phyloP scores from a whole-genome alignment of 2,329 filamentous ascomycete genomes.

The Microdochium paspali region DNA sequence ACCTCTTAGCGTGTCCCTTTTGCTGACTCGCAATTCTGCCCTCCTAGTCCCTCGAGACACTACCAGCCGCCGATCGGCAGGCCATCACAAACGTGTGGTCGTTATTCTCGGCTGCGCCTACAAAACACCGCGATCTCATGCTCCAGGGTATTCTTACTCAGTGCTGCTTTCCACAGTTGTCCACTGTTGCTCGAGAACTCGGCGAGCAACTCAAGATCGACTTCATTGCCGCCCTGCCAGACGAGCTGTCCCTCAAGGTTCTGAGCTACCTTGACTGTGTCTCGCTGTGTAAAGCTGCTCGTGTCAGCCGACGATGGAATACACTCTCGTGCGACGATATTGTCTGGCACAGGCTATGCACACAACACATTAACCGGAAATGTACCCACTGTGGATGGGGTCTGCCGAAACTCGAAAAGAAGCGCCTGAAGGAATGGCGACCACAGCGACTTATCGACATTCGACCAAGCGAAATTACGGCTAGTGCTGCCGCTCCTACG shows the following conservation, averaged over 20 bases:
- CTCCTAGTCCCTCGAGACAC: constrained; percentile 64
- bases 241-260: constrained; percentile 89
- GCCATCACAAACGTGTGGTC: constrained; percentile 98
- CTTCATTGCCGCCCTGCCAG: constrained; percentile 79
- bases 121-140: constrained; percentile 93
- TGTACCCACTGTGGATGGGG: constrained; percentile 94
- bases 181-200: constrained; percentile 81
- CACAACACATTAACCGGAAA: constrained; percentile 75
- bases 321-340: constrained; percentile 91
- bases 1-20: too few species aligned
- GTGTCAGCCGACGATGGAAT: constrained; percentile 85
- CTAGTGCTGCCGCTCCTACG: not conserved
- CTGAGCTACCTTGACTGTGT: constrained; percentile 87
- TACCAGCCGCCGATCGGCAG: constrained; percentile 81
- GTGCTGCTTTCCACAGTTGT: constrained; percentile 95
- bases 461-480: constrained; percentile 17
- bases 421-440: constrained; percentile 78
- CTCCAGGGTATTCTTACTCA: constrained; percentile 91
- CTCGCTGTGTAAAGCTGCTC: constrained; percentile 89
- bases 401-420: constrained; percentile 78
- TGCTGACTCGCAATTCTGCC: constrained; percentile 16
- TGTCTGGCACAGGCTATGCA: constrained; percentile 97
- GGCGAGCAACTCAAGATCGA: constrained; percentile 96
- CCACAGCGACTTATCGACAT: constrained; percentile 63
- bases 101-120: constrained; percentile 87